Conservation (phyloP, 495 filamentous ascomycete genomes). For the Aspergillus biplanus region DNA sequence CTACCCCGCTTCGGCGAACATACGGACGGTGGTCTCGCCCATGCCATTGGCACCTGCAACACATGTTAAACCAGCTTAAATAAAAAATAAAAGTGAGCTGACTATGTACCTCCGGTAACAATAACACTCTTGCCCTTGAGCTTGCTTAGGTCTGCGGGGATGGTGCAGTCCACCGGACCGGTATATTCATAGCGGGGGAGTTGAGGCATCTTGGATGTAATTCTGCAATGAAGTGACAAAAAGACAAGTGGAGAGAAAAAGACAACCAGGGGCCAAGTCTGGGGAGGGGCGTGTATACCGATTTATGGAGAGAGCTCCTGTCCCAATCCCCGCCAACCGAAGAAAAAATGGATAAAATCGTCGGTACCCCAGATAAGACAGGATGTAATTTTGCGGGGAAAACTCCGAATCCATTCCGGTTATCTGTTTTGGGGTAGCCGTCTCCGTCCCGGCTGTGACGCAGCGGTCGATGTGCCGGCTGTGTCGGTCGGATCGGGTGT, state of each 20-base stretch:
- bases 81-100: background rate
- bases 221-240: background rate
- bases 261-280: background rate
- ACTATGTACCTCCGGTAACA: slow-evolving; percentile 21
- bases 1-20: slow-evolving; percentile 34
- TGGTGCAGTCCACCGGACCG: slow-evolving; percentile 30
- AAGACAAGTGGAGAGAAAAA: background rate
- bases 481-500: too few relatives aligned
- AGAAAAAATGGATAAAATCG: too few relatives aligned
- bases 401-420: too few relatives aligned
- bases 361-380: too few relatives aligned
- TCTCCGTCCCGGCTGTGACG: too few relatives aligned
- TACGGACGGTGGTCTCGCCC: slow-evolving; percentile 39
- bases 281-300: background rate
- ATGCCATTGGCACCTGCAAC: slow-evolving; percentile 44
- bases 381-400: too few relatives aligned
- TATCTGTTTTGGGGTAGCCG: too few relatives aligned
- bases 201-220: slow-evolving; percentile 22
- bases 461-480: too few relatives aligned
- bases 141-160: slow-evolving; percentile 22
- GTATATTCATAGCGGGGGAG: slow-evolving; percentile 28
- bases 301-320: slow-evolving; percentile 3
- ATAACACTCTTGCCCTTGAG: slow-evolving; percentile 38
- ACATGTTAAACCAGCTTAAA: slow-evolving; percentile 3
- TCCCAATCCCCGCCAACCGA: too few relatives aligned